Evolutionary conservation across 2,329 filamentous ascomycete genomes (phyloP).

Genomic region (Hymenoscyphus linearis): DNA sequence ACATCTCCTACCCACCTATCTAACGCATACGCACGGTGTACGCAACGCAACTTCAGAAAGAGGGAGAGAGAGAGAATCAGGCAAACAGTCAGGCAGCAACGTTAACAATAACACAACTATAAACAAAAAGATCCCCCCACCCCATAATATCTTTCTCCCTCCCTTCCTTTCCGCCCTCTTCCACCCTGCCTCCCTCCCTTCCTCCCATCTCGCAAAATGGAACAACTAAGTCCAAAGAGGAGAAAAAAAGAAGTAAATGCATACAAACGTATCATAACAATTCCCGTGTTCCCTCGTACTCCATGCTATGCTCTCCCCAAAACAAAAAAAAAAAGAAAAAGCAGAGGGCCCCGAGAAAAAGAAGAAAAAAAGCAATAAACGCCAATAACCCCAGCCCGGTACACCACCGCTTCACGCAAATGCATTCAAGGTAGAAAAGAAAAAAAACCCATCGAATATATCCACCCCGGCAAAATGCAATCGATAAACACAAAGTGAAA

Average conservation of each 20-base stretch:
- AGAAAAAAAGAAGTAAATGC: neutral
- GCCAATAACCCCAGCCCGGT: neutral
- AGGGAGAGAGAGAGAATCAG: too few species aligned
- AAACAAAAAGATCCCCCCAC: neutral
- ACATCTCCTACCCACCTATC: neutral
- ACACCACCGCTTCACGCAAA: neutral
- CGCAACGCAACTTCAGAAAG: too few species aligned
- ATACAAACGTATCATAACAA: neutral
- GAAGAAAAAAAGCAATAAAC: neutral
- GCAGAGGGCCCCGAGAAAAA: neutral
- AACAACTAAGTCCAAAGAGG: neutral
- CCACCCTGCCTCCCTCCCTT: too few species aligned
- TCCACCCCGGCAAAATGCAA: neutral
- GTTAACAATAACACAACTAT: neutral
- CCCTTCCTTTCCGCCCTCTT: neutral
- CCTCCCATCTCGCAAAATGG: neutral
- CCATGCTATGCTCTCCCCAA: neutral
- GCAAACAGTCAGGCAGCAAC: too few species aligned
- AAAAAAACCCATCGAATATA: neutral
- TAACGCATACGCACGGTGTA: too few species aligned
- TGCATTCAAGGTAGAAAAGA: neutral
- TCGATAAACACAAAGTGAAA: neutral
- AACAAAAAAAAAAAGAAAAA: too few species aligned
- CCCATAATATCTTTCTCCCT: neutral
- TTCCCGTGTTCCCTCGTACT: neutral